Evolutionary conservation across 371 early-diverging fungal genomes (phyloP).

Genomic region (Apophysomyces elegans): DNA sequence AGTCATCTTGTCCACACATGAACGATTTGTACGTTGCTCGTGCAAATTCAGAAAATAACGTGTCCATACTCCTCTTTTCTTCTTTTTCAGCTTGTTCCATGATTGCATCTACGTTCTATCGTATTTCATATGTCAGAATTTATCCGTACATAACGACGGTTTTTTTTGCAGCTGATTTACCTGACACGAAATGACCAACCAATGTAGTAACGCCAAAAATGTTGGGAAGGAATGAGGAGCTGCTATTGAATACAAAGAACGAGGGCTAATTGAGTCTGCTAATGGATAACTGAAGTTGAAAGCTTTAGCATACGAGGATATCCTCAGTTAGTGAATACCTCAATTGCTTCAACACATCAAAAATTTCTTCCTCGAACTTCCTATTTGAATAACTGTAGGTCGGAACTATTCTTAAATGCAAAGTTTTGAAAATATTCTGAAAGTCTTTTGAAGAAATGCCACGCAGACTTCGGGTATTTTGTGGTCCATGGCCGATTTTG

Average conservation of each 20-base stretch:
- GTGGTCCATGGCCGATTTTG: slow-evolving; percentile 68
- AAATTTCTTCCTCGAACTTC: slow-evolving; percentile 89
- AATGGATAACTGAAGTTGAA: slow-evolving; percentile 80
- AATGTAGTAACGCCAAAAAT: slow-evolving; percentile 84
- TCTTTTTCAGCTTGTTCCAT: slow-evolving; percentile 37
- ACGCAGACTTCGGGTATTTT: slow-evolving; percentile 66
- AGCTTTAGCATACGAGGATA: not conserved
- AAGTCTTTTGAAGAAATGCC: slow-evolving; percentile 87
- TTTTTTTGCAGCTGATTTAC: slow-evolving; percentile 36
- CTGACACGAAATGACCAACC: slow-evolving; percentile 87
- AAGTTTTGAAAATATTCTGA: slow-evolving; percentile 87
- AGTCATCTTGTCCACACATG: slow-evolving; percentile 63
- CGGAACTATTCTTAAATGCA: slow-evolving; percentile 84
- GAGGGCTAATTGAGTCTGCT: slow-evolving; percentile 85
- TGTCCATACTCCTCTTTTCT: slow-evolving; percentile 57
- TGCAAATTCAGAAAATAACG: slow-evolving; percentile 68
- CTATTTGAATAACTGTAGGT: slow-evolving; percentile 65
- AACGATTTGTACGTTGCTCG: slow-evolving; percentile 58
- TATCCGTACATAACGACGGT: slow-evolving; percentile 20
- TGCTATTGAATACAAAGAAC: slow-evolving; percentile 81
- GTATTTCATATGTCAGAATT: not conserved
- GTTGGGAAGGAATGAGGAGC: slow-evolving; percentile 91
- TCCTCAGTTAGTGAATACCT: slow-evolving; percentile 38
- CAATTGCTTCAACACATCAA: slow-evolving; percentile 73
- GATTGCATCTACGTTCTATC: slow-evolving; percentile 1